Evolutionary conservation across 768 basidiomycete species (phyloP).

Genomic region (Podaxis carcinomalis): DNA sequence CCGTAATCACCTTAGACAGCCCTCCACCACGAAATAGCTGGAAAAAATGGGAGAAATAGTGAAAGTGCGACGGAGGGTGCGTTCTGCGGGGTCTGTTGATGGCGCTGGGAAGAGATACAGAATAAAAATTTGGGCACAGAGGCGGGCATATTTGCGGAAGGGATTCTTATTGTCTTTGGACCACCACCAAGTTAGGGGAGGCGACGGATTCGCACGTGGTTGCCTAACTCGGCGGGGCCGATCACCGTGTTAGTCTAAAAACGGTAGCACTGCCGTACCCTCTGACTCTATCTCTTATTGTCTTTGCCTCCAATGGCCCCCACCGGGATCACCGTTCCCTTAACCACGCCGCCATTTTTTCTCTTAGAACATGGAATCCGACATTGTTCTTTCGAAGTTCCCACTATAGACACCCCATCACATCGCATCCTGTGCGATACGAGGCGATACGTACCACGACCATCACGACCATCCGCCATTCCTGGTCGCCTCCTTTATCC

Average conservation of each 20-base stretch:
- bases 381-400: slow-evolving; percentile 11
- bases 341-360: background rate
- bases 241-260: background rate
- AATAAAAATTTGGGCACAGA: slow-evolving; percentile 1
- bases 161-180: slow-evolving; percentile 5
- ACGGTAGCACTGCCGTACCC: slow-evolving; percentile 4
- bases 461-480: too few species aligned
- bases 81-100: background rate
- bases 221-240: background rate
- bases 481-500: background rate
- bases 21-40: too few species aligned
- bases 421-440: too few species aligned
- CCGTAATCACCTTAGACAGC: background rate
- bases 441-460: background rate
- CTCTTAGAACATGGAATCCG: background rate
- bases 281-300: slow-evolving; percentile 8
- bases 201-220: background rate
- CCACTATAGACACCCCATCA: background rate
- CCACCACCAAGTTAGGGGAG: background rate
- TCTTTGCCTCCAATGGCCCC: background rate
- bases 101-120: background rate
- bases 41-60: background rate
- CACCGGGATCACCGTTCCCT: background rate
- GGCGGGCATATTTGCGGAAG: slow-evolving; percentile 7
- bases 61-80: background rate